Percentiles rank a stretch among this genome's conserved stretches.
Conservation (phyloP, 23 red algal genomes). For the Rhodosorus marinus region DNA sequence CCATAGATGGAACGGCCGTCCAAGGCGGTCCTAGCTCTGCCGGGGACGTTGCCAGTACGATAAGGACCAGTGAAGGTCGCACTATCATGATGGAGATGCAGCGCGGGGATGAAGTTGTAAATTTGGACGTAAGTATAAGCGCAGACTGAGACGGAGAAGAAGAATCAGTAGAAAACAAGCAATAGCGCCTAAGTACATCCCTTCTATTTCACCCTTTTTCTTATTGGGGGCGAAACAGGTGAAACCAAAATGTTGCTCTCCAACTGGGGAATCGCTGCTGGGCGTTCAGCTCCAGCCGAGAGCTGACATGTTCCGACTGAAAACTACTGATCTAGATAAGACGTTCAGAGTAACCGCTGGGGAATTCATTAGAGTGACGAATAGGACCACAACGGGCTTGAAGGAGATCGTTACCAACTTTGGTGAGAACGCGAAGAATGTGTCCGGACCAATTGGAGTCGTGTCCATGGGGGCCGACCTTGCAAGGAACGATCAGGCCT, state of each 20-base stretch:
- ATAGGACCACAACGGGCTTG: slow-evolving; percentile 32
- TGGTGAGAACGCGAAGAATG: slow-evolving; percentile 1
- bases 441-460: slow-evolving; percentile 85
- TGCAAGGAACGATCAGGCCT: slow-evolving; percentile 55
- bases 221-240: no score
- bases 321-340: background rate
- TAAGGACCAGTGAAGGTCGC: slow-evolving; percentile 12
- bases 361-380: slow-evolving; percentile 27
- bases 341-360: slow-evolving; percentile 18
- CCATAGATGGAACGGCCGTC: slow-evolving; percentile 24
- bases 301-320: slow-evolving; percentile 10
- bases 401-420: slow-evolving; percentile 28
- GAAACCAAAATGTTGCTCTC: slow-evolving; percentile 28
- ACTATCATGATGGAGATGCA: slow-evolving; percentile 11
- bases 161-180: no score
- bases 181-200: no score
- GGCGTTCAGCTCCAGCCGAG: slow-evolving; percentile 68
- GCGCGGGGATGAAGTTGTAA: slow-evolving; percentile 6
- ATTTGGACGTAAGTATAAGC: no score
- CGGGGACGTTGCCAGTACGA: slow-evolving; percentile 14
- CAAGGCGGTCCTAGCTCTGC: slow-evolving; percentile 11
- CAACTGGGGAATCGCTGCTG: slow-evolving; percentile 32
- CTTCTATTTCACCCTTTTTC: no score
- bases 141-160: no score
- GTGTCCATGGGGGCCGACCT: slow-evolving; percentile 84